phyloP scores from a whole-genome alignment of 495 filamentous ascomycete species.

The Apiosordaria backusii region DNA sequence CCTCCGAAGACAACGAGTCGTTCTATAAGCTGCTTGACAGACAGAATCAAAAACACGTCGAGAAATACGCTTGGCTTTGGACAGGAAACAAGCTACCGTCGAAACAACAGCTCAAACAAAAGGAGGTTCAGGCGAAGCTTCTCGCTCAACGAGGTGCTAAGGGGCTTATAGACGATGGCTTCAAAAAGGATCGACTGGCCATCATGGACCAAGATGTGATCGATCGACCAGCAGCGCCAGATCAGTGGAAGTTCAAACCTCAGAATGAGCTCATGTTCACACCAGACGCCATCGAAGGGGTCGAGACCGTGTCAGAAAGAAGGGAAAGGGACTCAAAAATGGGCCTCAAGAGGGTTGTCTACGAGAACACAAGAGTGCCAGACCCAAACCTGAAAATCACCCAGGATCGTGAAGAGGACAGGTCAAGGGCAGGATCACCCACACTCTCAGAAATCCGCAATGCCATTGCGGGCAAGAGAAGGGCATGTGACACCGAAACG shows the following conservation, averaged over 20 bases:
- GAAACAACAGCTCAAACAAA: slow-evolving; percentile 78
- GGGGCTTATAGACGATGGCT: slow-evolving; percentile 47
- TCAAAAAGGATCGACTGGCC: slow-evolving; percentile 49
- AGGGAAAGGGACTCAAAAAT: slow-evolving; percentile 69
- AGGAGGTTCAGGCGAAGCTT: slow-evolving; percentile 60
- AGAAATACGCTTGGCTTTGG: slow-evolving; percentile 87
- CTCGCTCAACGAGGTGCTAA: slow-evolving; percentile 42
- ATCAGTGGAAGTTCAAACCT: slow-evolving; percentile 68
- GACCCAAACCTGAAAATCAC: slow-evolving; percentile 30
- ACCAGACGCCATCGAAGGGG: slow-evolving; percentile 68
- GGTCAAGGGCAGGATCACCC: slow-evolving; percentile 62
- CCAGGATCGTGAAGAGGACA: slow-evolving; percentile 19
- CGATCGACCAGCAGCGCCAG: slow-evolving; percentile 70
- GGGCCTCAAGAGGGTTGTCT: slow-evolving; percentile 70
- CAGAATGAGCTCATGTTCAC: slow-evolving; percentile 87
- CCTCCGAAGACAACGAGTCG: slow-evolving; percentile 93
- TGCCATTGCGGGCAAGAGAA: slow-evolving; percentile 75
- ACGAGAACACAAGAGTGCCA: slow-evolving; percentile 77
- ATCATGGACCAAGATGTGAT: slow-evolving; percentile 56
- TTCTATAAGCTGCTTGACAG: slow-evolving; percentile 91
- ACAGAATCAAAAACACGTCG: slow-evolving; percentile 76
- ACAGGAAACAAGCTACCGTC: slow-evolving; percentile 83
- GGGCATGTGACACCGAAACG: slow-evolving; percentile 61
- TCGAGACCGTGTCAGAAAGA: slow-evolving; percentile 62
- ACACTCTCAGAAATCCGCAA: slow-evolving; percentile 80